phyloP scores from a whole-genome alignment of 371 early-diverging fungal genomes.

The Mortierella polycephala region DNA sequence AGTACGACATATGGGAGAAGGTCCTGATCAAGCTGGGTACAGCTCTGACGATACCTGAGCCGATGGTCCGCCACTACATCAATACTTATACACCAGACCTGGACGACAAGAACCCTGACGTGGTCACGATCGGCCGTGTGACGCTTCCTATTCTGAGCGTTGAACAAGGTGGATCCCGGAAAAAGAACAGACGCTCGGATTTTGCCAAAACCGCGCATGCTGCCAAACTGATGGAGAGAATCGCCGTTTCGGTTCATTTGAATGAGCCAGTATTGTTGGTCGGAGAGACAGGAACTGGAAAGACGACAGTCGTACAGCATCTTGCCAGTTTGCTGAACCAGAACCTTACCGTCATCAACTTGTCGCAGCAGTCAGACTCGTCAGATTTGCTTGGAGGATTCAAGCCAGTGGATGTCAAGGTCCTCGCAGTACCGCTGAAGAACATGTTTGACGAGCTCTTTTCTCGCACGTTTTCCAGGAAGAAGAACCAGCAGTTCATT shows the following conservation, averaged over 20 bases:
- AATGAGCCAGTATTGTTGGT: slow-evolving; percentile 93
- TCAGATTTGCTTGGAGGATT: slow-evolving; percentile 98
- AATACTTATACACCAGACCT: slow-evolving; percentile 79
- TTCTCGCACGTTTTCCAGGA: slow-evolving; percentile 86
- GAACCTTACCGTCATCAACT: slow-evolving; percentile 92
- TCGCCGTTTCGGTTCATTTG: slow-evolving; percentile 85
- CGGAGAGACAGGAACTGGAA: slow-evolving; percentile 99
- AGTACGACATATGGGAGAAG: slow-evolving; percentile 70
- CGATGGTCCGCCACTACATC: slow-evolving; percentile 77
- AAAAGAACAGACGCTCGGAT: slow-evolving; percentile 57
- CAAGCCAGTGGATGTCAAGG: slow-evolving; percentile 93
- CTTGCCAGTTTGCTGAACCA: slow-evolving; percentile 85
- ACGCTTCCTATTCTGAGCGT: slow-evolving; percentile 58
- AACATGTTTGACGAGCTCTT: slow-evolving; percentile 90
- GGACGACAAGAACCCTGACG: slow-evolving; percentile 54
- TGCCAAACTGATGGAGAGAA: slow-evolving; percentile 80
- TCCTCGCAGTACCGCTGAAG: slow-evolving; percentile 82
- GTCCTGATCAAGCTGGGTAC: slow-evolving; percentile 75
- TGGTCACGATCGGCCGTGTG: slow-evolving; percentile 77
- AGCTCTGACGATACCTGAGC: slow-evolving; percentile 77
- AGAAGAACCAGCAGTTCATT: slow-evolving; percentile 87
- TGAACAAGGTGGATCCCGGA: slow-evolving; percentile 29
- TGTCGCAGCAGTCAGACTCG: slow-evolving; percentile 98
- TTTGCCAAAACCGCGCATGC: slow-evolving; percentile 89
- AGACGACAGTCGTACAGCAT: slow-evolving; percentile 98